Evolutionary conservation across 306 rosid species (phyloP), one percentile per base, ranked within the genome.

Genomic region (Fagus crenata): DNA sequence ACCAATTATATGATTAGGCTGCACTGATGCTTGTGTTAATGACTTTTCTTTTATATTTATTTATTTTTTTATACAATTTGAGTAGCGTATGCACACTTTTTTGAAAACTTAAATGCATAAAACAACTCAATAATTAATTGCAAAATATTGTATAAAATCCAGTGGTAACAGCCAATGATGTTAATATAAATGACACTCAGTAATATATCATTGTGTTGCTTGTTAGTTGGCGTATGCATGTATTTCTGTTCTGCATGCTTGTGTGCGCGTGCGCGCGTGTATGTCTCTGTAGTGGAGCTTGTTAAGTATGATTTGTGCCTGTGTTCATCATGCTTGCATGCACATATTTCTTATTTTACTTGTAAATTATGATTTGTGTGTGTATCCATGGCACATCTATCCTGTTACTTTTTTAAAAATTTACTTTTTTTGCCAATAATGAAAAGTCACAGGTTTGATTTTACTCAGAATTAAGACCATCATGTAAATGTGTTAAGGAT

Each of bases 401-500:
- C 36, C 6, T 39, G 14, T 17, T 67, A 14, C 51, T 39, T 37
- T 40, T 35, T 39, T 1, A 60, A 59, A 28, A 65, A 7, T 67
- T 67, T 67, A 17, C 31, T 3, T 67, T 6, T 65, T 17, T 37
- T 14, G 58, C 69, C 73, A 53, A 69, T 61, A 40, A 58, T 75
- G 69, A 72, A 75, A 67, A 33, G 55, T 22, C 42, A 39, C 8
- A 7, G 6, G 8, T 40, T 39, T 73, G 72, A 46, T 69, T 71
- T 73, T 36, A 54, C 41, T 28, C 54, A 17, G 64, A 68, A 74
- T 39, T 67, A 78, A 22, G 41, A 40, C 63, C 64, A 53, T 79
- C 54, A 36, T 41, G 59, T 72, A 79, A 84, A 77, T 79, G 77
- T 37, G 56, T 31, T 59, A 60, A 53, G 70, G 78, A 69, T 60